Conservation (phyloP, 441 rosid genomes). For the Erodium moschatum region DNA sequence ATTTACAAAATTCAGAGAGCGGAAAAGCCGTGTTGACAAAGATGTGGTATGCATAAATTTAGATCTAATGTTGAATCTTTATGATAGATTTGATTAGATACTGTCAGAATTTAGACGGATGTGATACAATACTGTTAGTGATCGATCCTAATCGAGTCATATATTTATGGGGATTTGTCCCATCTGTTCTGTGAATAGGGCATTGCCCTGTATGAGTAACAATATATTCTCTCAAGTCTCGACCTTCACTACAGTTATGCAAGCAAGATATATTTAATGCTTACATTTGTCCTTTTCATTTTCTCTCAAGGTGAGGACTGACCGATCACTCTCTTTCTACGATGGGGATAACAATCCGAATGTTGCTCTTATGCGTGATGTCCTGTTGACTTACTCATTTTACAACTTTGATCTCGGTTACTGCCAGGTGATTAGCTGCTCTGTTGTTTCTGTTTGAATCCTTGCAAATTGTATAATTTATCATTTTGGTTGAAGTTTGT, state of each 20-base stretch:
- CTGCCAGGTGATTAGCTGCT: constrained; percentile 64
- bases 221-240: neutral
- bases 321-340: constrained; percentile 64
- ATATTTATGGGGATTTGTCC: neutral
- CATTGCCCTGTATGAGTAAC: neutral
- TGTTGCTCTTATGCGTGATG: constrained; percentile 65
- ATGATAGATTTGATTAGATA: constrained; percentile 14
- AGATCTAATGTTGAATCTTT: neutral
- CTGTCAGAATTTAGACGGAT: neutral
- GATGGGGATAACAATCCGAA: constrained; percentile 92
- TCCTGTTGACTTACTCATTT: constrained; percentile 83
- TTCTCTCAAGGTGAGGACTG: constrained; percentile 80
- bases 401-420: constrained; percentile 97
- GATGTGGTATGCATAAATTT: constrained; percentile 69
- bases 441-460: constrained; percentile 7
- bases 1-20: constrained; percentile 86
- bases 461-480: neutral
- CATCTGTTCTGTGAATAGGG: neutral
- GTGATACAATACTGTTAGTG: neutral
- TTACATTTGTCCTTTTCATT: constrained; percentile 14
- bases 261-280: neutral
- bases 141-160: neutral
- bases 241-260: neutral
- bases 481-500: constrained; percentile 4
- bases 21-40: constrained; percentile 85